phyloP scores from a whole-genome alignment of 345 rosid genomes.

The Dipteronia sinensis region DNA sequence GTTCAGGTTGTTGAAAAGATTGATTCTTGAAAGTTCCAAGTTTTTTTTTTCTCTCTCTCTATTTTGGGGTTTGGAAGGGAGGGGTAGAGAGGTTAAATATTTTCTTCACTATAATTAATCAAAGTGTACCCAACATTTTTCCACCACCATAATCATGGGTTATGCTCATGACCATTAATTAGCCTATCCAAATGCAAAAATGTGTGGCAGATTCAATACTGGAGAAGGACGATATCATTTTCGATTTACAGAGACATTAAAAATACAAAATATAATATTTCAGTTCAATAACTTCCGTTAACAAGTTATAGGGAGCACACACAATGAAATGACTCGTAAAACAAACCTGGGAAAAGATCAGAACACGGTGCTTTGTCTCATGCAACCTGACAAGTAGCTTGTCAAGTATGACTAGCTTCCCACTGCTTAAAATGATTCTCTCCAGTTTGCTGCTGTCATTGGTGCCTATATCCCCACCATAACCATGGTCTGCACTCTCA shows the following conservation, averaged over 20 bases:
- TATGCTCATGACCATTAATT: background rate
- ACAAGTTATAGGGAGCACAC: constrained; percentile 8
- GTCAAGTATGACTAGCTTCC: constrained; percentile 97
- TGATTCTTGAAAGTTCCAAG: too few species aligned
- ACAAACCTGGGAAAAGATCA: constrained; percentile 96
- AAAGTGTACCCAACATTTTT: background rate
- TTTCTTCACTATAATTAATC: too few species aligned
- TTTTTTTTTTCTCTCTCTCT: too few species aligned
- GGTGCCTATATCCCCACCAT: constrained; percentile 72
- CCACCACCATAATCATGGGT: background rate
- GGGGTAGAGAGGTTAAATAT: background rate
- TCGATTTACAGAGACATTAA: background rate
- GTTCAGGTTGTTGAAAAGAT: background rate
- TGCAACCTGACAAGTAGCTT: constrained; percentile 91
- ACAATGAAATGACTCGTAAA: background rate
- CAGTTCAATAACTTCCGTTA: background rate
- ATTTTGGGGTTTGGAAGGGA: background rate
- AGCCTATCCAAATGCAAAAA: background rate
- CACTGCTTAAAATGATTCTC: constrained; percentile 93
- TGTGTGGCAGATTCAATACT: background rate
- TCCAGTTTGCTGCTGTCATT: constrained; percentile 83
- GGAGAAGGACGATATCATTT: constrained; percentile 16
- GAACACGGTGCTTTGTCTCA: constrained; percentile 96
- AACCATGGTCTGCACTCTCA: constrained; percentile 99
- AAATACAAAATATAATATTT: background rate